A percentile compares a stretch with the other conserved stretches of the same genome.
phyloP scores from a whole-genome alignment of 2,329 filamentous ascomycete genomes.

The Herpotrichia juniperi region DNA sequence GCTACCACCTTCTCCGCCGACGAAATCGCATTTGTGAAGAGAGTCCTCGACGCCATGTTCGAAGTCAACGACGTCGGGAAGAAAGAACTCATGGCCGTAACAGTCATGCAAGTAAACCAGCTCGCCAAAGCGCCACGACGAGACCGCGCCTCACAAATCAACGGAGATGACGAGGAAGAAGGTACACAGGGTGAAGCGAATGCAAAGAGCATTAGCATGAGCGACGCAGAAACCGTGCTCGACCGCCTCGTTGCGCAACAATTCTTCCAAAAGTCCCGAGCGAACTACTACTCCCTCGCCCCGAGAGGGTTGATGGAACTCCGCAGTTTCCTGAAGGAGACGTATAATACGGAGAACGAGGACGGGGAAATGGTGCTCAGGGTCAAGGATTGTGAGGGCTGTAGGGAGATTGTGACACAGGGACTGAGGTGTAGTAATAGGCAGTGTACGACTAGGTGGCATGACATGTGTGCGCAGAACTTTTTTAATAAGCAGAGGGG shows the following conservation, averaged over 20 bases:
- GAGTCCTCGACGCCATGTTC: constrained; percentile 90
- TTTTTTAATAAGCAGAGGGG: constrained; percentile 31
- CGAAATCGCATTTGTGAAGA: constrained; percentile 88
- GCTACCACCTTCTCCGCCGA: constrained; percentile 81
- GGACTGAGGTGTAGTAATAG: constrained; percentile 41
- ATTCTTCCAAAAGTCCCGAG: constrained; percentile 79
- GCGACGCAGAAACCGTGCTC: constrained; percentile 77
- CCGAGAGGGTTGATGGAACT: constrained; percentile 85
- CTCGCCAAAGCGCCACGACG: constrained; percentile 57
- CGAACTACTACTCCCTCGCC: constrained; percentile 76
- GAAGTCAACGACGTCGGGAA: constrained; percentile 80
- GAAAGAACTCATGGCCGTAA: constrained; percentile 85
- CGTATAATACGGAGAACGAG: constrained; percentile 73
- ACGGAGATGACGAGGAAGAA: constrained; percentile 27
- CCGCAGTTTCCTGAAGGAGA: constrained; percentile 80
- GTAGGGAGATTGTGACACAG: constrained; percentile 85
- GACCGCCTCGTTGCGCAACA: constrained; percentile 74
- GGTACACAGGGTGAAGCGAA: constrained; percentile 32
- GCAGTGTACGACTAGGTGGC: constrained; percentile 38
- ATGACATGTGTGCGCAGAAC: constrained; percentile 40
- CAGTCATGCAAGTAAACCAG: constrained; percentile 77
- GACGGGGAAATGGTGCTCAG: constrained; percentile 60
- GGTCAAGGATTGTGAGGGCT: constrained; percentile 87
- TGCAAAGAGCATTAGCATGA: constrained; percentile 66
- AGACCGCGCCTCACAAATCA: constrained; percentile 33